Conservation (phyloP, 768 basidiomycete species). For the Leccinum broughii region DNA sequence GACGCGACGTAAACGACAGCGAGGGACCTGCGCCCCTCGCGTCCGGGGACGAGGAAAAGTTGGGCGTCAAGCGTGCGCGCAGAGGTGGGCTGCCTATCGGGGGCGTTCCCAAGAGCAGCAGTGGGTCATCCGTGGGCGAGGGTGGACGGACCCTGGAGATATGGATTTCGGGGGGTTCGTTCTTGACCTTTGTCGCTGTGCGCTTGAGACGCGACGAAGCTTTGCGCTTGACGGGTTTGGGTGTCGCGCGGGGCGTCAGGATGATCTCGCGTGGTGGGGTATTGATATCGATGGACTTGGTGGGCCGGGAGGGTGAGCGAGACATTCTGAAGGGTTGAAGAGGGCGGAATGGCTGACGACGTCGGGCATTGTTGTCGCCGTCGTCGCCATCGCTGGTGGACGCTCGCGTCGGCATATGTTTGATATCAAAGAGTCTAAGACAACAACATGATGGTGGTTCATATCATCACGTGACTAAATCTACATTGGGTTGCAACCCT, state of each 20-base stretch:
- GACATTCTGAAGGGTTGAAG: constrained; percentile 12
- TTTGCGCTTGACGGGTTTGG: constrained; percentile 44
- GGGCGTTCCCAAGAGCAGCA: constrained; percentile 54
- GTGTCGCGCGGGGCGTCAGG: constrained; percentile 35
- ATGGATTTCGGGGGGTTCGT: constrained; percentile 65
- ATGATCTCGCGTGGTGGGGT: constrained; percentile 68
- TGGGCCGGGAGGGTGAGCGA: constrained; percentile 47
- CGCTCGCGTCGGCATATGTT: constrained; percentile 19
- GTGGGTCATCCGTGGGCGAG: constrained; percentile 75
- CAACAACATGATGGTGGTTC: constrained; percentile 10
- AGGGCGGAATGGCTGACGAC: constrained; percentile 24
- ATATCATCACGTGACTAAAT: constrained; percentile 11
- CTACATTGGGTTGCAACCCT: constrained; percentile 16
- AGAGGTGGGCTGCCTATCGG: constrained; percentile 28
- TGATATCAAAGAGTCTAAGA: constrained; percentile 13
- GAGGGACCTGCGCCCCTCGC: constrained; percentile 1
- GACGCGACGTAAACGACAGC: constrained; percentile 22
- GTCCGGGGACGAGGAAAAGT: constrained; percentile 34
- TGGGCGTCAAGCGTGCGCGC: constrained; percentile 39
- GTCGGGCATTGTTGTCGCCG: background rate
- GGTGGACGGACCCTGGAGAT: constrained; percentile 61
- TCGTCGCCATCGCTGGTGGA: constrained; percentile 8
- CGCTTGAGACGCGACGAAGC: constrained; percentile 26
- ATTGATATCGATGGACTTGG: constrained; percentile 37
- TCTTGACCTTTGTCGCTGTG: constrained; percentile 44